Evolutionary conservation across 78 protist genomes (phyloP).

Genomic region (Polysphondylium violaceum): DNA sequence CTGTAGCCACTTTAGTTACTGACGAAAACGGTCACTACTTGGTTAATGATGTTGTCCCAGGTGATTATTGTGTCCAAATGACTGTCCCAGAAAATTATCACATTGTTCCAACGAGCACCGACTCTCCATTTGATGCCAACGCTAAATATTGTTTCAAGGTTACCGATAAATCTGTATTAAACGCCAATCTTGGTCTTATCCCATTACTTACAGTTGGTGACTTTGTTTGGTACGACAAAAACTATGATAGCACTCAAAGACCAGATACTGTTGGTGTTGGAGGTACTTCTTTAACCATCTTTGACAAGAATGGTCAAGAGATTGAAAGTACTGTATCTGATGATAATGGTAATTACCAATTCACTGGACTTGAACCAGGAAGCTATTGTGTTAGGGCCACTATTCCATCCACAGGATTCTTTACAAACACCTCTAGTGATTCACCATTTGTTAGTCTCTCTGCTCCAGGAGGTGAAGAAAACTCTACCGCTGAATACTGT

Average conservation of each 20-base stretch:
- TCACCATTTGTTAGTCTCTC: background rate
- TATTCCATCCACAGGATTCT: background rate
- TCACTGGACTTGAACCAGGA: constrained; percentile 30
- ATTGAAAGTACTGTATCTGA: background rate
- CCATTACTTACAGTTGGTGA: background rate
- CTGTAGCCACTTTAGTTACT: background rate
- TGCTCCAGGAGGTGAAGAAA: too few species aligned
- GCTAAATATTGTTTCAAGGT: constrained; percentile 10
- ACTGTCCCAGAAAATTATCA: background rate
- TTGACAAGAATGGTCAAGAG: background rate
- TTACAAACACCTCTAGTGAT: background rate
- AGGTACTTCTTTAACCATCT: background rate
- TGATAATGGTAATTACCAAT: background rate
- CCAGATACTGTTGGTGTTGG: background rate
- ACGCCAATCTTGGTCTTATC: constrained; percentile 3
- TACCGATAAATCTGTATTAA: background rate
- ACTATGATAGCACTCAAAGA: background rate
- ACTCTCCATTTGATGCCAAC: constrained; percentile 3
- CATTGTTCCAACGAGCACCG: background rate
- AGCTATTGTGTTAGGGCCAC: background rate
- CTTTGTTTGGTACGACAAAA: background rate
- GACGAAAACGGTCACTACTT: background rate
- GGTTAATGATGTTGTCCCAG: constrained; percentile 6
- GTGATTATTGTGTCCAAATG: constrained; percentile 41
- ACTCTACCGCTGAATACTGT: background rate